A percentile compares a stretch with the other conserved stretches of the same genome.
Conservation (phyloP, 164 flowering plant species). For the Umbilicus rupestris region DNA sequence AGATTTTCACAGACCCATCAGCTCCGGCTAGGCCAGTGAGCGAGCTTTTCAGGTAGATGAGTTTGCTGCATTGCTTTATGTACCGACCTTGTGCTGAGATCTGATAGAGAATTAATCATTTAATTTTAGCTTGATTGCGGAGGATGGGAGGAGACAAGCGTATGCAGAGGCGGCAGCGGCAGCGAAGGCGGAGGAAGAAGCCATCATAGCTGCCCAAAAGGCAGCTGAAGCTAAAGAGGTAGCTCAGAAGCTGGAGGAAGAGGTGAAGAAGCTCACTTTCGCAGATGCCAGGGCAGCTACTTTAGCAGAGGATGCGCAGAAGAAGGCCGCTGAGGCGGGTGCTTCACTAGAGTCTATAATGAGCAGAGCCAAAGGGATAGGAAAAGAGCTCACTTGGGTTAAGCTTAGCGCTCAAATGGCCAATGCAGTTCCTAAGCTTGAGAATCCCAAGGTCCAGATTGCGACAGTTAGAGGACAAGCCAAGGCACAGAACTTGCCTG, state of each 20-base stretch:
- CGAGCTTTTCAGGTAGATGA: slow-evolving; percentile 67
- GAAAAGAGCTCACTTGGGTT: slow-evolving; percentile 59
- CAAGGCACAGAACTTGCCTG: slow-evolving; percentile 52
- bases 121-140: slow-evolving; percentile 59
- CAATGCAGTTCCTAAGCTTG: slow-evolving; percentile 32
- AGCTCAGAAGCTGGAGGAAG: slow-evolving; percentile 46
- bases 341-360: slow-evolving; percentile 28
- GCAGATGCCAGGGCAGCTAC: slow-evolving; percentile 42
- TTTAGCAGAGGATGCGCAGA: slow-evolving; percentile 52
- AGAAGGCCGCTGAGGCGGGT: slow-evolving; percentile 58
- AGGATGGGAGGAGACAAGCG: slow-evolving; percentile 79
- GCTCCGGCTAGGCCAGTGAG: slow-evolving; percentile 45
- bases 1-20: slow-evolving; percentile 62
- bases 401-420: slow-evolving; percentile 55
- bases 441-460: slow-evolving; percentile 50
- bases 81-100: not conserved
- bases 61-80: not conserved
- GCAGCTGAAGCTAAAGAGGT: slow-evolving; percentile 61
- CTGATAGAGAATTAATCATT: not conserved
- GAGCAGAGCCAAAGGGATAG: slow-evolving; percentile 44
- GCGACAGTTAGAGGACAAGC: slow-evolving; percentile 88
- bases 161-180: slow-evolving; percentile 60
- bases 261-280: slow-evolving; percentile 42
- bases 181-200: slow-evolving; percentile 79
- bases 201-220: slow-evolving; percentile 39